phyloP scores from a whole-genome alignment of 2,329 filamentous ascomycete genomes.

The Cytospora chrysosperma region DNA sequence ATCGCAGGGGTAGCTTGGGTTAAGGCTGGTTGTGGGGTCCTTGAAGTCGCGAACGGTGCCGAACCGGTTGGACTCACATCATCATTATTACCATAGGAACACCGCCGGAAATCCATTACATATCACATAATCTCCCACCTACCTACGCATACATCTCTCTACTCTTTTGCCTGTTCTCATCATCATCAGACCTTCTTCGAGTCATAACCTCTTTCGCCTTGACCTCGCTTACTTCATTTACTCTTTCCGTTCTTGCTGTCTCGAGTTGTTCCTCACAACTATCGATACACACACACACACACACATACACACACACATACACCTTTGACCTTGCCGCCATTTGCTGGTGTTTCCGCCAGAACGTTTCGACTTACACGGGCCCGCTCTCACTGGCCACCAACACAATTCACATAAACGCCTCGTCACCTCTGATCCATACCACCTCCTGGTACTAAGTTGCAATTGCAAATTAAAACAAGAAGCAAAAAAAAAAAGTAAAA shows the following conservation, averaged over 20 bases:
- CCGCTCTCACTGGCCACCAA: not conserved
- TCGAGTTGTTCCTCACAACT: not conserved
- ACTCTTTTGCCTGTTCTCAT: constrained; percentile 10
- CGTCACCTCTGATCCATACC: no score
- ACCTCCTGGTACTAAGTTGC: no score
- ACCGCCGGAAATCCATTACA: constrained; percentile 21
- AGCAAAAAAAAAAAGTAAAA: constrained; percentile 34
- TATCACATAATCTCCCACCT: constrained; percentile 24
- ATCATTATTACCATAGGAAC: constrained; percentile 18
- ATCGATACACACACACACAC: constrained; percentile 3
- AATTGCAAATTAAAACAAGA: no score
- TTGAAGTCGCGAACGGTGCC: constrained; percentile 19
- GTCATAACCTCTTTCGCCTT: constrained; percentile 16
- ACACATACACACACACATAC: no score
- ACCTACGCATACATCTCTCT: not conserved
- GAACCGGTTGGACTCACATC: constrained; percentile 16
- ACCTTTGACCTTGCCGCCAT: not conserved
- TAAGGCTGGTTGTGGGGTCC: constrained; percentile 15
- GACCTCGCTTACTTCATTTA: not conserved
- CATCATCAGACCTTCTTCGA: constrained; percentile 25
- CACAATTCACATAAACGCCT: not conserved
- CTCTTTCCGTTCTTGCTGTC: constrained; percentile 18
- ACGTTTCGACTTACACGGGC: constrained; percentile 9
- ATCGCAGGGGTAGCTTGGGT: constrained; percentile 15
- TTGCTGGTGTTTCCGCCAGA: not conserved